Conservation (phyloP, 768 basidiomycete genomes). For the Hysterangium stoloniferum region DNA sequence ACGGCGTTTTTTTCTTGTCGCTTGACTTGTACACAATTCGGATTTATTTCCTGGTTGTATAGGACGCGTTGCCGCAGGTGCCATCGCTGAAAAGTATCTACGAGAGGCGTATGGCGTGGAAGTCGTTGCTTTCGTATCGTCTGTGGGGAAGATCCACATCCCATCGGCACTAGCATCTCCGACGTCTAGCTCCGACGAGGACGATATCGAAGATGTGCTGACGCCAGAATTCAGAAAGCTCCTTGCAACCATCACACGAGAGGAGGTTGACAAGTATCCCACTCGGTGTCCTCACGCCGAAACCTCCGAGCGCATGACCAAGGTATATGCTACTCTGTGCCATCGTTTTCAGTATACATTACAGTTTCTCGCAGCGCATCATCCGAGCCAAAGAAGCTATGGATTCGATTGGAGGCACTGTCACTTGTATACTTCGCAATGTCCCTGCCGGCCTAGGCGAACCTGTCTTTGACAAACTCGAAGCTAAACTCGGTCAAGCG, state of each 20-base stretch:
- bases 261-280: slow-evolving; percentile 77
- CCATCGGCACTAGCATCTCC: slow-evolving; percentile 44
- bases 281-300: slow-evolving; percentile 88
- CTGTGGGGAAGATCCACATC: slow-evolving; percentile 87
- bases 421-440: slow-evolving; percentile 92
- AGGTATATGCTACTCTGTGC: slow-evolving; percentile 40
- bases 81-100: slow-evolving; percentile 95
- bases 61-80: slow-evolving; percentile 96
- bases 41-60: background rate
- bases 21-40: background rate
- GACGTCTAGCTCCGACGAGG: slow-evolving; percentile 39
- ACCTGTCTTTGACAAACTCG: slow-evolving; percentile 97
- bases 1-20: slow-evolving; percentile 12
- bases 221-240: slow-evolving; percentile 78
- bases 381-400: slow-evolving; percentile 81
- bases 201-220: slow-evolving; percentile 63
- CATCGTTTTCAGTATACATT: background rate
- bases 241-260: slow-evolving; percentile 72
- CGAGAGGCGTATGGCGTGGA: slow-evolving; percentile 82
- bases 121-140: slow-evolving; percentile 94
- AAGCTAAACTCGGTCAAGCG: slow-evolving; percentile 90
- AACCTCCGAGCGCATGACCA: slow-evolving; percentile 85
- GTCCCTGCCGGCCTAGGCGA: slow-evolving; percentile 91
- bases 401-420: slow-evolving; percentile 97
- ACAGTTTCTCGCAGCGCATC: slow-evolving; percentile 56